Evolutionary conservation across 2,329 filamentous ascomycete species (phyloP).

Genomic region (Claviceps arundinis): DNA sequence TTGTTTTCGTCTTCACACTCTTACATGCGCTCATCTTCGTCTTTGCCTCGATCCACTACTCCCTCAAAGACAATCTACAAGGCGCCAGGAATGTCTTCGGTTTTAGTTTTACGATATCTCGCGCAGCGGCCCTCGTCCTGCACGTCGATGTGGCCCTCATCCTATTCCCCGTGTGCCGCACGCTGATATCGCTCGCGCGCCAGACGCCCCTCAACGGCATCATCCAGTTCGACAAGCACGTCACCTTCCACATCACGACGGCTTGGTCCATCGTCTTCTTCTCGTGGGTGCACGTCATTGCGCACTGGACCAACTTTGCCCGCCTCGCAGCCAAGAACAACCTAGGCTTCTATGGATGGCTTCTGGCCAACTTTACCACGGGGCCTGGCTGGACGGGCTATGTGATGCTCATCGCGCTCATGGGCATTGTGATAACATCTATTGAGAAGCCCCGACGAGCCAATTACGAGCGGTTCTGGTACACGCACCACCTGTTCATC

Average conservation of each 20-base stretch:
- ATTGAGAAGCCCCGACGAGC: constrained; percentile 64
- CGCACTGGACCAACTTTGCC: constrained; percentile 79
- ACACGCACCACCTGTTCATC: constrained; percentile 78
- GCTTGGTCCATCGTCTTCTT: constrained; percentile 85
- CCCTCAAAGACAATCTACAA: constrained; percentile 61
- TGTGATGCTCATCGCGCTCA: constrained; percentile 66
- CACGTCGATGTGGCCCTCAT: constrained; percentile 74
- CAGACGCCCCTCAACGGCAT: constrained; percentile 76
- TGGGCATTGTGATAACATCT: constrained; percentile 66
- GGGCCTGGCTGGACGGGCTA: constrained; percentile 81
- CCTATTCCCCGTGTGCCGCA: constrained; percentile 71
- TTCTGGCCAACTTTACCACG: constrained; percentile 63
- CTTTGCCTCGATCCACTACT: constrained; percentile 70
- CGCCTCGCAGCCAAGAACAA: constrained; percentile 62
- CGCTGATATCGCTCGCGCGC: constrained; percentile 66
- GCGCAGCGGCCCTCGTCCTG: constrained; percentile 61
- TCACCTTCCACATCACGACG: constrained; percentile 74
- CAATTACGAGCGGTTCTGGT: constrained; percentile 86
- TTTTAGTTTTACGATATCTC: constrained; percentile 62
- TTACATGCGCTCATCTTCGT: constrained; percentile 65
- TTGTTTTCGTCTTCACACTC: constrained; percentile 62
- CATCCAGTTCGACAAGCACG: constrained; percentile 81
- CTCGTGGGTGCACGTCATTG: constrained; percentile 74
- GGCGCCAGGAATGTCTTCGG: constrained; percentile 56
- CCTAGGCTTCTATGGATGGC: constrained; percentile 64